Percentiles rank a stretch among this genome's conserved stretches.
Evolutionary conservation across 129 eudicot species (phyloP).

Genomic region (Centrapalus pauciflorus): DNA sequence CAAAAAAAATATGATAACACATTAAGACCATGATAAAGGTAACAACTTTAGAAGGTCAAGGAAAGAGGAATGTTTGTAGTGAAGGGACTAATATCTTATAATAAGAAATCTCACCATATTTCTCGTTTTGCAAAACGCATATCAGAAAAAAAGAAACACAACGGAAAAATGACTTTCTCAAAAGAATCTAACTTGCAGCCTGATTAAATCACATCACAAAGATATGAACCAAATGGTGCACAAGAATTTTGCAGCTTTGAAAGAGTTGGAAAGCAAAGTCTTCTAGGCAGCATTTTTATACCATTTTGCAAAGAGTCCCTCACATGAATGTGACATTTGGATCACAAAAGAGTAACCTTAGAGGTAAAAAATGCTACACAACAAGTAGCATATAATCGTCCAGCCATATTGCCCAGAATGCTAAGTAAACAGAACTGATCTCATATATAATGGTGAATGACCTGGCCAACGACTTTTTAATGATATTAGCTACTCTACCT

Average conservation of each 20-base stretch:
- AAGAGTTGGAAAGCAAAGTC: not conserved
- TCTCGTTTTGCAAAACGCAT: not conserved
- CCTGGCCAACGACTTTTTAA: too few species aligned
- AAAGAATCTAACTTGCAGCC: not conserved
- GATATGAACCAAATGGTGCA: not conserved
- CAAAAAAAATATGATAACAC: not conserved
- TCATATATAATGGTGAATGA: not conserved
- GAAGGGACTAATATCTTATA: not conserved
- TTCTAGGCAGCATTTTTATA: not conserved
- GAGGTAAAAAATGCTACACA: not conserved
- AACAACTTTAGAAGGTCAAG: not conserved
- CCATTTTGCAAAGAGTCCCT: not conserved
- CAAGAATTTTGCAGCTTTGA: not conserved
- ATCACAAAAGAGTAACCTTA: not conserved
- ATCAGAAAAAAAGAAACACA: not conserved
- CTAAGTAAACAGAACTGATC: not conserved
- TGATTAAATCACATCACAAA: not conserved
- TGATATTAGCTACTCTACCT: conserved; percentile 44
- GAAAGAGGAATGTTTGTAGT: not conserved
- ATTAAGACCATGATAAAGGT: not conserved
- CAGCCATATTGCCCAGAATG: not conserved
- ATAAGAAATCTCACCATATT: not conserved
- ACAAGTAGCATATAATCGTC: not conserved
- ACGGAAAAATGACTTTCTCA: not conserved
- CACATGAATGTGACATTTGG: not conserved